phyloP scores from a whole-genome alignment of 2,329 filamentous ascomycete genomes.

The Colletotrichum sp. region DNA sequence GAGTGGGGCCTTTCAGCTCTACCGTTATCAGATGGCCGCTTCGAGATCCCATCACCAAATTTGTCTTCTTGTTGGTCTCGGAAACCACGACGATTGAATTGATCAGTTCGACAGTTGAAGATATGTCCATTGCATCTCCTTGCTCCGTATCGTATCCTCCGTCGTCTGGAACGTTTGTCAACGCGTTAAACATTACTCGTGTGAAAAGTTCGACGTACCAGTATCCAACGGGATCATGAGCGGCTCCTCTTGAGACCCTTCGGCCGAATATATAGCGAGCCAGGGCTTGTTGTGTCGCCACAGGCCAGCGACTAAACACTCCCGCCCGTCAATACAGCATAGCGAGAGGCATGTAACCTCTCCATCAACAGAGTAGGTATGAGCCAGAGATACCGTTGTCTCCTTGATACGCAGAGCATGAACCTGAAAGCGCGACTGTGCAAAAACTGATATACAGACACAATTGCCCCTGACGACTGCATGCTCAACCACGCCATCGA shows the following conservation, averaged over 20 bases:
- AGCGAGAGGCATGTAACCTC: constrained; percentile 55
- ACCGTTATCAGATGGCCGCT: constrained; percentile 55
- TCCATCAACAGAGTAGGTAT: constrained; percentile 40
- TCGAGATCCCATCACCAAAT: constrained; percentile 52
- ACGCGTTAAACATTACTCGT: not conserved
- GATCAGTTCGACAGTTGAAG: constrained; percentile 26
- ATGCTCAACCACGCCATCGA: constrained; percentile 39
- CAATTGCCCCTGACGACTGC: constrained; percentile 42
- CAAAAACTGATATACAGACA: constrained; percentile 48
- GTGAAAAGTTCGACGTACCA: constrained; percentile 22
- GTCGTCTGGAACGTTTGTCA: not conserved
- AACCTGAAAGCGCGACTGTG: constrained; percentile 38
- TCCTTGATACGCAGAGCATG: constrained; percentile 41
- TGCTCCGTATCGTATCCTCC: not conserved
- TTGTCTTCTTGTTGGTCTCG: constrained; percentile 28
- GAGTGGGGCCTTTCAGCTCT: constrained; percentile 22
- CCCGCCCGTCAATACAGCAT: constrained; percentile 27
- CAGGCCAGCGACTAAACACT: constrained; percentile 37
- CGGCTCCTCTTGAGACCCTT: not conserved
- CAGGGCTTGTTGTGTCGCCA: constrained; percentile 33
- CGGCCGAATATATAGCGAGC: constrained; percentile 32
- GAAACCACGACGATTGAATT: constrained; percentile 46
- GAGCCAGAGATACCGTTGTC: constrained; percentile 29
- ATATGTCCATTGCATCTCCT: constrained; percentile 11
- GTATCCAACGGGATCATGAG: constrained; percentile 22